Conservation (phyloP, 805 yeast genomes). For the Lipomyces mesembrius region DNA sequence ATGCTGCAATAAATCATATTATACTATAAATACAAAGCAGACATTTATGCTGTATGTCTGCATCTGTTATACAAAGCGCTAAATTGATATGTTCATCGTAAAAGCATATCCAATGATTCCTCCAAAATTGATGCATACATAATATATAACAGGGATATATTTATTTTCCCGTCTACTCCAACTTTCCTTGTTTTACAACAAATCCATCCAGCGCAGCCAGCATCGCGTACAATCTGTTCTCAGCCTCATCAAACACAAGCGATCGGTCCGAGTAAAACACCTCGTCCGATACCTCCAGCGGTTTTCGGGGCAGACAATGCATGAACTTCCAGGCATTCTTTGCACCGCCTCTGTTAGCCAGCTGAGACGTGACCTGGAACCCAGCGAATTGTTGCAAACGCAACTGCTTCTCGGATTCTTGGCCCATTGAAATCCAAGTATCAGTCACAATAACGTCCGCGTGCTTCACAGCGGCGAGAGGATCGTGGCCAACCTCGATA, state of each 20-base stretch:
- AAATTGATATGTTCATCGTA: not conserved
- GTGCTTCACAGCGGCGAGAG: conserved; percentile 68
- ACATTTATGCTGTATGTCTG: not conserved
- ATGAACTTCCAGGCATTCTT: conserved; percentile 79
- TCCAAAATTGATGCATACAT: not conserved
- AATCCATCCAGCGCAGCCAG: conserved; percentile 91
- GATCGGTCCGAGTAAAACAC: conserved; percentile 85
- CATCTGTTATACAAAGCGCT: not conserved
- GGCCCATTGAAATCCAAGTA: conserved; percentile 98
- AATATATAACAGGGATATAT: not conserved
- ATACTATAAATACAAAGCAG: not conserved
- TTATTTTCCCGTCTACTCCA: conserved; percentile 3
- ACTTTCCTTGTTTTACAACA: conserved; percentile 59
- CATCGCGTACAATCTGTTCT: conserved; percentile 94
- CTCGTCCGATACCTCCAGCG: conserved; percentile 91
- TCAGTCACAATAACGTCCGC: conserved; percentile 92
- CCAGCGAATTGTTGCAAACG: conserved; percentile 83
- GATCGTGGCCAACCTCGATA: conserved; percentile 70
- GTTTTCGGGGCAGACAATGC: conserved; percentile 97
- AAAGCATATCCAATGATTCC: not conserved
- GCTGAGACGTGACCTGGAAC: conserved; percentile 75
- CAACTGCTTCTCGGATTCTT: conserved; percentile 74
- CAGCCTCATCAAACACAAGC: conserved; percentile 93
- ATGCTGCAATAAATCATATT: not conserved
- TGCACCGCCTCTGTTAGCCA: conserved; percentile 64